Evolutionary conservation across 1,139 yeast species (phyloP).

Genomic region (Hyphopichia wangnamkhiaoensis): DNA sequence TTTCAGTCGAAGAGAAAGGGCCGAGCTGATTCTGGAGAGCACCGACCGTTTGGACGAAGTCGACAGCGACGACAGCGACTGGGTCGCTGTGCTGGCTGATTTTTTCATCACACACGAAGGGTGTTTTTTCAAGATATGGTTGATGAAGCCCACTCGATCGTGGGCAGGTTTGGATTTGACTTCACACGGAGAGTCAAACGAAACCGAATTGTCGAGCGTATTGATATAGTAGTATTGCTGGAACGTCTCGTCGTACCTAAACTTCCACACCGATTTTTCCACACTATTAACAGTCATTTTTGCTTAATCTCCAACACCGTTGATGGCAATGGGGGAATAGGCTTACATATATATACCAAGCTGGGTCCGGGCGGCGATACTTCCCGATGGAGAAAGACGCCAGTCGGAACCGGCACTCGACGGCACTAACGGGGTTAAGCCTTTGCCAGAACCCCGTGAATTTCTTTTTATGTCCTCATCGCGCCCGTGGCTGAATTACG

Average conservation of each 20-base stretch:
- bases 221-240: constrained; percentile 41
- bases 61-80: neutral
- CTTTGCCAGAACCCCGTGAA: no score
- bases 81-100: constrained; percentile 1
- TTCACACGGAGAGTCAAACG: constrained; percentile 46
- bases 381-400: no score
- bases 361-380: no score
- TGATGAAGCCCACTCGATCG: no score
- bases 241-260: constrained; percentile 33
- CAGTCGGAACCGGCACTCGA: no score
- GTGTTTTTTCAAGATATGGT: constrained; percentile 4
- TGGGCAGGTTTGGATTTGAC: constrained; percentile 23
- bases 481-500: no score
- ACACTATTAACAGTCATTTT: neutral
- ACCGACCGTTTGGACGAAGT: constrained; percentile 9
- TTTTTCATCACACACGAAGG: constrained; percentile 2
- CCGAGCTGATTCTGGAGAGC: constrained; percentile 18
- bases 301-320: neutral
- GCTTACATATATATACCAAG: neutral
- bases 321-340: neutral
- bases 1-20: constrained; percentile 15
- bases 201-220: constrained; percentile 28
- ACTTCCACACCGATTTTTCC: constrained; percentile 16
- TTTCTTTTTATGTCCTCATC: no score
- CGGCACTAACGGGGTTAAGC: no score